These are phyloP conservation scores for Rubus parviflorus DNA, from an alignment of 306 rosid genomes.

Conservation along the genomic window DNA sequence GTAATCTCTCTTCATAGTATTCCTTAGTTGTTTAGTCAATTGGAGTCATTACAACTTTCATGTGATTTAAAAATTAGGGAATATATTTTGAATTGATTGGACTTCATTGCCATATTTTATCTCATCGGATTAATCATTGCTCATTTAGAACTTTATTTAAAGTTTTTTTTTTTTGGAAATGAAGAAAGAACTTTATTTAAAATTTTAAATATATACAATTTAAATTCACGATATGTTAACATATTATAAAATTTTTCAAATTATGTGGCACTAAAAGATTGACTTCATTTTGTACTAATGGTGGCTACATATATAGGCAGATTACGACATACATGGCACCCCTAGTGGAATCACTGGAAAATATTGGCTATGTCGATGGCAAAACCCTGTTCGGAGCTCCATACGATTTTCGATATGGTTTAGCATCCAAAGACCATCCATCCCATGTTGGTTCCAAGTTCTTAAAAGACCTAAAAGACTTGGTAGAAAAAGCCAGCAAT, in stretches of 20 bases:
- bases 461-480: conserved; percentile 59
- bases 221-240: too few species aligned
- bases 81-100: not conserved
- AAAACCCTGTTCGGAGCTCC: conserved; percentile 87
- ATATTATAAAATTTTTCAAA: too few species aligned
- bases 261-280: too few species aligned
- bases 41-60: too few species aligned
- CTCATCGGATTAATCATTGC: too few species aligned
- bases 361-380: conserved; percentile 61
- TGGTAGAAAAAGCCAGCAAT: conserved; percentile 67
- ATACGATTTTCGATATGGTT: conserved; percentile 85
- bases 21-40: too few species aligned
- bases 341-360: conserved; percentile 57
- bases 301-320: conserved; percentile 32
- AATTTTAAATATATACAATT: too few species aligned
- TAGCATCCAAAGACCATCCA: conserved; percentile 71
- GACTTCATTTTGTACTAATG: not conserved
- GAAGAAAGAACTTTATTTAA: too few species aligned
- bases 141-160: too few species aligned
- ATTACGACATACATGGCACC: conserved; percentile 70
- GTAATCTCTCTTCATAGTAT: conserved; percentile 34
- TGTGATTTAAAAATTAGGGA: not conserved
- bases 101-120: too few species aligned
- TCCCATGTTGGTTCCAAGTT: conserved; percentile 72
- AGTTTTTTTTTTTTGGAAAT: too few species aligned